A percentile compares a stretch with the other conserved stretches of the same genome.
Evolutionary conservation across 768 basidiomycete species (phyloP).

Genomic region (Tylopilus rubrobrunneus): DNA sequence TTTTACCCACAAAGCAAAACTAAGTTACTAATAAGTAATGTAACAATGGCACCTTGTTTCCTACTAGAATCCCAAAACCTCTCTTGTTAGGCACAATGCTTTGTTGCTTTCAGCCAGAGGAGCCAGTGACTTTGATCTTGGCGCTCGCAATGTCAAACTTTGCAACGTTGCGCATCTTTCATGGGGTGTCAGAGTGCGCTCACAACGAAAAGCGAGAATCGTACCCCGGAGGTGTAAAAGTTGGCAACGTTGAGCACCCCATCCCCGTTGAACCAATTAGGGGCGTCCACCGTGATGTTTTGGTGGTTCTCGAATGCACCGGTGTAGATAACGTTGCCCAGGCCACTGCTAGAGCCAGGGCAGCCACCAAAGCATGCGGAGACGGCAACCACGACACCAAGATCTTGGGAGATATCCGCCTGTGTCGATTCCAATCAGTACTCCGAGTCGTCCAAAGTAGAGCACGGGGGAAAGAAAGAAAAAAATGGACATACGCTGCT

Average conservation of each 20-base stretch:
- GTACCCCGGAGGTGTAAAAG: constrained; percentile 3
- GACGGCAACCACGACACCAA: constrained; percentile 6
- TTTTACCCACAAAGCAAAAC: too few species aligned
- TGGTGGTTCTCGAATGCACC: neutral
- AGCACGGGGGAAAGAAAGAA: neutral
- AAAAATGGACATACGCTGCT: constrained; percentile 32
- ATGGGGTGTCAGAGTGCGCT: neutral
- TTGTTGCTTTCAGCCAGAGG: neutral
- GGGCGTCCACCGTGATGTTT: constrained; percentile 1
- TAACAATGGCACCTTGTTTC: too few species aligned
- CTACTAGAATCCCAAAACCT: too few species aligned
- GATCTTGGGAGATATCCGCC: neutral
- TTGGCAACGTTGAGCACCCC: neutral
- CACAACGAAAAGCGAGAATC: neutral
- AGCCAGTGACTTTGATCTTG: neutral
- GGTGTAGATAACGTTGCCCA: constrained; percentile 3
- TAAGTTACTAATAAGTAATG: too few species aligned
- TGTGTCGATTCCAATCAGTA: neutral
- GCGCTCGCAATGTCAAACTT: neutral
- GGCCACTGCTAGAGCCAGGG: too few species aligned
- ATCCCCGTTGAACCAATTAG: neutral
- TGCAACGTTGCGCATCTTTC: neutral
- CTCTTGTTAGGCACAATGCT: neutral
- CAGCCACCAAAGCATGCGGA: neutral
- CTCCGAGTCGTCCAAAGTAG: too few species aligned